Evolutionary conservation across 2,329 filamentous ascomycete species (phyloP), one percentile per base, ranked within the genome.

Genomic region (Pleoardoris graminearum): DNA sequence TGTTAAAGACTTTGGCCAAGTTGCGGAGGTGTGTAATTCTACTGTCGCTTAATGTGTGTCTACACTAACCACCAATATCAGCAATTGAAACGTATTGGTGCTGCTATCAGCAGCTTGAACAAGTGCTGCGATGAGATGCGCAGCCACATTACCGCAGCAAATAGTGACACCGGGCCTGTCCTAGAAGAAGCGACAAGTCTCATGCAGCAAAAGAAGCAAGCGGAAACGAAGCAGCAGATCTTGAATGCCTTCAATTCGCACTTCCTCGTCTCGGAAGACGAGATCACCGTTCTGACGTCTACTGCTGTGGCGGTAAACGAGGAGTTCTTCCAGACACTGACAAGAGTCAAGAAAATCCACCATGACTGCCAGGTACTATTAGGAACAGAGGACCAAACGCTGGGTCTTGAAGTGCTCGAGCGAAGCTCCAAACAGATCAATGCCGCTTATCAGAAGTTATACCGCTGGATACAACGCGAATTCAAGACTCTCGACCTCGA

Each of bases 401-500:
- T 97, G 0, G 94, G 93, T 0, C 79, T 95, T 3, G 92, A 97
- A 64, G 83, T 97, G 43, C 92, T 97, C 81, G 93, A 97, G 57
- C 85, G 93, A 70, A 93, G 87, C 50, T 92, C 91, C 0, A 91
- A 90, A 53, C 85, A 90, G 56, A 81, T 99, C 44, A 94, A 96
- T 66, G 82, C 87, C 14, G 93, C 90, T 4, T 99, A 94, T 63
- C 93, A 99, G 69, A 99, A 97, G 70, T 82, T 99, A 2, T 97
- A 96, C 74, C 86, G 90, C 63, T 99, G 93, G 93, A 86, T 96
- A 17, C 92, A 97, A 70, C 86, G 89, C 53, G 91, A 97, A 65
- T 95, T 99, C 76, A 96, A 92, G 71, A 87, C 87, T 0, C 76
- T 97, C 45, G 95, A 97, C 69, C 82, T 97, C 7, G 94, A 99